Base-by-base conservation (phyloP, 2,329 filamentous ascomycete genomes). In the Fusarium haematococcum region DNA sequence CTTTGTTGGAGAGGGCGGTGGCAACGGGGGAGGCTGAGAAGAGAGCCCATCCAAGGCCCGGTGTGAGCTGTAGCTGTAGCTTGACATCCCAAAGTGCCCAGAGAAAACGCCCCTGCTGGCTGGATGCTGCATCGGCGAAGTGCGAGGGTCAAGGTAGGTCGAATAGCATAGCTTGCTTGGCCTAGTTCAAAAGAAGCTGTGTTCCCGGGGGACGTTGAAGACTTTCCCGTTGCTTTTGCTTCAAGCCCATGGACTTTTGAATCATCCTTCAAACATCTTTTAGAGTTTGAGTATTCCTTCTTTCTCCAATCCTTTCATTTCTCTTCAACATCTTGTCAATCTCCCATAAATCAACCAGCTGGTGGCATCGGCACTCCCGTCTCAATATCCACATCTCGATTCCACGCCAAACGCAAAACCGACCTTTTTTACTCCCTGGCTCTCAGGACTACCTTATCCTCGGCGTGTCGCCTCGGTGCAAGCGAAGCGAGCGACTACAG, bases 101-200 rank as follows among this genome's bases (percentile, higher is more conserved):
- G 48, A 32, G 27, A 52, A 52, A 32, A 32, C 48, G 48, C 48
- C 48, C 48, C 48, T 52, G 48, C 45, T 50, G 45, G 45, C 45
- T 50, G 45, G 16, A 50, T 50, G 45, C 62, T 69, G 69, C 63
- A 67, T 75, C 73, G 73, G 73, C 63, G 63, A 68, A 66, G 69
- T 68, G 69, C 73, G 73, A 75, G 57, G 25, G 23, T 13, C 54
- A 20, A 65, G 25, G 27, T 18, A 41, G 41, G 43, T 48, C 43
- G 43, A 48, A 48, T 48, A 48, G 35, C 35, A 37, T 37, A 37
- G 35, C 35, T 37, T 37, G 43, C 43, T 64, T 37, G 35, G n/a
- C 33, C 60, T 59, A 58, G 57, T 63, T 63, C 41, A 69, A 67
- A 63, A 65, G 60, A 65, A 62, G 57, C 41, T 67, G 56, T 18